A percentile compares a stretch with the other conserved stretches of the same genome.
phyloP scores from a whole-genome alignment of 1,284 basidiomycete genomes.

The Exobasidium cylindrosporum region DNA sequence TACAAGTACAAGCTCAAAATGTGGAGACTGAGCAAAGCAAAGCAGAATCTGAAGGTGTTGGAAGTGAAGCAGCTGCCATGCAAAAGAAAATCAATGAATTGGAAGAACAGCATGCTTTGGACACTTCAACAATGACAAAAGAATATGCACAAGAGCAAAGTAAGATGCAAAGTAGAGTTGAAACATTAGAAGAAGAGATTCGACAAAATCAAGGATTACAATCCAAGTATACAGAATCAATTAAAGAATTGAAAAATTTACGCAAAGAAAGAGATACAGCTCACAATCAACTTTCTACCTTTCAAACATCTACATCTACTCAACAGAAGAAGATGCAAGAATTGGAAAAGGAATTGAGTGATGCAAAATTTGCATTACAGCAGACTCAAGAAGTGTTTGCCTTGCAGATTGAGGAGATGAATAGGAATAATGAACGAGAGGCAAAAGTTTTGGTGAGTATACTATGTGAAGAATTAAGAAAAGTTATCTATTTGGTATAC shows the following conservation, averaged over 20 bases:
- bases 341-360: neutral
- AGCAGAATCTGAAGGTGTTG: neutral
- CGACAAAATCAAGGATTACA: neutral
- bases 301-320: neutral
- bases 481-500: too few relatives aligned
- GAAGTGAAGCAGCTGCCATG: neutral
- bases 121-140: neutral
- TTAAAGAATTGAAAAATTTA: neutral
- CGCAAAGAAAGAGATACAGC: neutral
- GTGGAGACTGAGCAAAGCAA: neutral
- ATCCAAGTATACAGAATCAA: neutral
- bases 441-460: neutral
- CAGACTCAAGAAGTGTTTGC: slow-evolving; percentile 9
- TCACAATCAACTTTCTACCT: neutral
- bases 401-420: neutral
- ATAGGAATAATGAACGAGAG: neutral
- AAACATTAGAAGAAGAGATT: neutral
- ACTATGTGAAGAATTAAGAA: neutral
- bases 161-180: neutral
- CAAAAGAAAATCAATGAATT: neutral
- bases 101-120: neutral
- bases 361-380: slow-evolving; percentile 2
- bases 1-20: neutral
- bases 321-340: neutral
- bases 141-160: neutral